phyloP scores from a whole-genome alignment of 305 asterid species.

The Solanum chacoense region DNA sequence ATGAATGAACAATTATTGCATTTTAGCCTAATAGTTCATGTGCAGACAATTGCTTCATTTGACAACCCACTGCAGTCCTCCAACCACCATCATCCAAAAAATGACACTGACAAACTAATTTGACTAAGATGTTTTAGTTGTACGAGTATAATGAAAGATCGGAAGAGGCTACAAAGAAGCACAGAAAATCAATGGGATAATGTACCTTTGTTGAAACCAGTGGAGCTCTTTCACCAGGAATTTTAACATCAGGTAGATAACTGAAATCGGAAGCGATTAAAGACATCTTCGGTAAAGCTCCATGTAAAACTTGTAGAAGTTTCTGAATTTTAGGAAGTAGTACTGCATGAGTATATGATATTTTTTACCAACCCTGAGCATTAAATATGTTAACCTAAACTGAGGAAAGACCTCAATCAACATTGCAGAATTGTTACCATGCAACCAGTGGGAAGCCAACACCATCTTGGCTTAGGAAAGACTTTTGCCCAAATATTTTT shows the following conservation, averaged over 20 bases:
- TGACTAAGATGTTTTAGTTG: not conserved
- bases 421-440: constrained; percentile 33
- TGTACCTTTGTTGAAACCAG: constrained; percentile 86
- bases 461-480: constrained; percentile 80
- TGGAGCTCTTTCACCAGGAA: constrained; percentile 98
- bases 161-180: not conserved
- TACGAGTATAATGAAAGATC: not conserved
- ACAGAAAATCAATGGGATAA: not conserved
- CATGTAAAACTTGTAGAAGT: constrained; percentile 79
- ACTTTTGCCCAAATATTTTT: constrained; percentile 49
- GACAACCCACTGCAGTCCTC: not conserved
- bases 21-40: not conserved
- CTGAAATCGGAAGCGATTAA: constrained; percentile 90
- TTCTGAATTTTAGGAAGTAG: constrained; percentile 44
- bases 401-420: not conserved
- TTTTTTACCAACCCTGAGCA: not conserved
- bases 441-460: constrained; percentile 99
- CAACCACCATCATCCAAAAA: not conserved
- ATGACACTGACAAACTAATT: not conserved
- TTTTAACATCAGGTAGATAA: constrained; percentile 86
- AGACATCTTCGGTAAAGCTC: constrained; percentile 98
- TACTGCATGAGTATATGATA: constrained; percentile 9
- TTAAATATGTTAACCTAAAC: not conserved
- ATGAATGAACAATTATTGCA: not conserved
- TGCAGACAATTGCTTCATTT: not conserved